Evolutionary conservation across 805 yeast species (phyloP).

Genomic region (Spathaspora girioi): DNA sequence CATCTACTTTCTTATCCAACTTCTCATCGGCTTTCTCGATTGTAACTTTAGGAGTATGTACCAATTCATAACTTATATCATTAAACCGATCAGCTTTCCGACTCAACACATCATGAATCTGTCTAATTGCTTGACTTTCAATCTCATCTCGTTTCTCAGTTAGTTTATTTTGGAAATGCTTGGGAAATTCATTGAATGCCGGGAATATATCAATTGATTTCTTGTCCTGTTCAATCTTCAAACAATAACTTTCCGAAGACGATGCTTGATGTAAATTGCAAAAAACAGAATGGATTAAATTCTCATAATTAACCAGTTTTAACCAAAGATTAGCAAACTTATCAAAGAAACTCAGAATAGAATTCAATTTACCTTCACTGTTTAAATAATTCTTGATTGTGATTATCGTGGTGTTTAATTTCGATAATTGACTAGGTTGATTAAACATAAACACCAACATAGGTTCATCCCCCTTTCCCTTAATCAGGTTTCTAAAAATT

Average conservation of each 20-base stretch:
- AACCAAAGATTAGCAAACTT: conserved; percentile 40
- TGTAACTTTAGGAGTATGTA: conserved; percentile 16
- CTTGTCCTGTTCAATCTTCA: conserved; percentile 26
- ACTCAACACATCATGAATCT: conserved; percentile 15
- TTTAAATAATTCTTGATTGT: conserved; percentile 19
- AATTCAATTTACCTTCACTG: background rate
- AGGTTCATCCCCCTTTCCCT: conserved; percentile 27
- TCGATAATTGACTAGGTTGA: conserved; percentile 4
- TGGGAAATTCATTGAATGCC: conserved; percentile 10
- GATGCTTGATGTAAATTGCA: conserved; percentile 30
- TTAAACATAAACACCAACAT: conserved; percentile 30
- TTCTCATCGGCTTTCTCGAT: conserved; percentile 17
- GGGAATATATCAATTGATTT: conserved; percentile 21
- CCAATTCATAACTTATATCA: conserved; percentile 17
- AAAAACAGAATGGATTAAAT: conserved; percentile 38
- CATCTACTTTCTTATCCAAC: conserved; percentile 14
- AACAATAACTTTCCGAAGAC: conserved; percentile 30
- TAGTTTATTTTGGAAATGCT: background rate
- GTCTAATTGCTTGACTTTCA: conserved; percentile 20
- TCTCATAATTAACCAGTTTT: conserved; percentile 22
- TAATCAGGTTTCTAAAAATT: conserved; percentile 20
- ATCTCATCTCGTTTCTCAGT: background rate
- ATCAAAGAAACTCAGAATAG: conserved; percentile 37
- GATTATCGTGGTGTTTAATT: conserved; percentile 12
- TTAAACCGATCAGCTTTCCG: conserved; percentile 12